Conservation (phyloP, 225 moss, liverwort and hornwort genomes). For the Climacium dendroides region DNA sequence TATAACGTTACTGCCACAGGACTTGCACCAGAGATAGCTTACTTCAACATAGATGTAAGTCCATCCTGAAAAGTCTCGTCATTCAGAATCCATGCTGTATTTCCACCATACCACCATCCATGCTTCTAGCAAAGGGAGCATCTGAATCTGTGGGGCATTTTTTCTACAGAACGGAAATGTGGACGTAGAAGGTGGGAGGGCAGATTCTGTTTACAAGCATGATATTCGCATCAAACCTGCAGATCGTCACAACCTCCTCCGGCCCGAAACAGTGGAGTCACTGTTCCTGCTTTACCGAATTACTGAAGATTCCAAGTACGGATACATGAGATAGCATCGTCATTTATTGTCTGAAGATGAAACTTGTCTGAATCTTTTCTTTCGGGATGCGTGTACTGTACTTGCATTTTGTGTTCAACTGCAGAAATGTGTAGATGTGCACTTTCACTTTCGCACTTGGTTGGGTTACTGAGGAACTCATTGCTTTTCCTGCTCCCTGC, state of each 20-base stretch:
- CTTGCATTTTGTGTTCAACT: neutral
- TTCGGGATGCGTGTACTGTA: neutral
- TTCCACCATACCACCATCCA: neutral
- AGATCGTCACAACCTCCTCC: conserved; percentile 89
- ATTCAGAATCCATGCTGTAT: neutral
- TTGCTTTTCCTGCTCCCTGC: neutral
- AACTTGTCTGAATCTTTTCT: neutral
- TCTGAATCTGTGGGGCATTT: neutral
- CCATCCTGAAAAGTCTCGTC: neutral
- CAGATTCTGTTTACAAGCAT: conserved; percentile 44
- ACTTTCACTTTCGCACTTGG: neutral
- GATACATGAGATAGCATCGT: neutral
- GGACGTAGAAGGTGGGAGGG: conserved; percentile 52
- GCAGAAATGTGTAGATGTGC: neutral
- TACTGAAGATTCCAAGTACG: conserved; percentile 80
- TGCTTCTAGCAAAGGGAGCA: neutral
- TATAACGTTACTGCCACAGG: conserved; percentile 90
- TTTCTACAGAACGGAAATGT: conserved; percentile 17
- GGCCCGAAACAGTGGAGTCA: conserved; percentile 95
- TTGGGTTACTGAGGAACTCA: neutral
- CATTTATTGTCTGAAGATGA: neutral
- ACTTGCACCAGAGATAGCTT: conserved; percentile 87
- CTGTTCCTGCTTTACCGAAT: conserved; percentile 79
- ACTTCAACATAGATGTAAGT: conserved; percentile 85
- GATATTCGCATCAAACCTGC: conserved; percentile 69